phyloP scores from a whole-genome alignment of 179 eudicot species.

The Nepenthes alata region DNA sequence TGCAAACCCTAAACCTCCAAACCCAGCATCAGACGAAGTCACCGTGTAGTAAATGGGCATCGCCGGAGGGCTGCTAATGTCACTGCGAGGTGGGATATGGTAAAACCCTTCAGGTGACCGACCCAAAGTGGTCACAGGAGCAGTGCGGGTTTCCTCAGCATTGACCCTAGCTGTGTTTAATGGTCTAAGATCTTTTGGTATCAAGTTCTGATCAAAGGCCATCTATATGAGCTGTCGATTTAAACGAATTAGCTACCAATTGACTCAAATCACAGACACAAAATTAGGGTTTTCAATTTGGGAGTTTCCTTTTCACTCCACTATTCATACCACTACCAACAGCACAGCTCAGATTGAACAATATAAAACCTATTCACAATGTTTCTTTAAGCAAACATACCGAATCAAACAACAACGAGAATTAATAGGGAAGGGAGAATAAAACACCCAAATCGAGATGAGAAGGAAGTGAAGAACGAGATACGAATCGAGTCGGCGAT shows the following conservation, averaged over 20 bases:
- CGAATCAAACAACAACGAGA: no score
- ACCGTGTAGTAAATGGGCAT: conserved; percentile 35
- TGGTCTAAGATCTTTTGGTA: conserved; percentile 54
- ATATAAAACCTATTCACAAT: background rate
- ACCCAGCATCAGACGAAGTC: conserved; percentile 25
- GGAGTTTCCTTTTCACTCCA: background rate
- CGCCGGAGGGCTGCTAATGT: conserved; percentile 25
- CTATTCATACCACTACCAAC: background rate
- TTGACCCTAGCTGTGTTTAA: conserved; percentile 30
- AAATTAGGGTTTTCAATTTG: background rate
- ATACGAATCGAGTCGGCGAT: no score
- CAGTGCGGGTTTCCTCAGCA: conserved; percentile 51
- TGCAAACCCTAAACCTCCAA: conserved; percentile 32
- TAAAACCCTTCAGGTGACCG: conserved; percentile 30
- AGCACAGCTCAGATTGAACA: background rate
- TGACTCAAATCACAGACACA: background rate
- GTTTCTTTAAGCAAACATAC: no score
- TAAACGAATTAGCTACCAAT: conserved; percentile 2
- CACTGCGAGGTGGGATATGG: conserved; percentile 22
- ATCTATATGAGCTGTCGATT: conserved; percentile 12
- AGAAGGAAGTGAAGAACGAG: no score
- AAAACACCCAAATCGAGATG: no score
- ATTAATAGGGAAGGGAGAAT: no score
- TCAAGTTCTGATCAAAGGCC: conserved; percentile 67
- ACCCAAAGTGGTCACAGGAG: conserved; percentile 32